Conservation (phyloP, 2,329 filamentous ascomycete species). For the Pseudonectria buxi region DNA sequence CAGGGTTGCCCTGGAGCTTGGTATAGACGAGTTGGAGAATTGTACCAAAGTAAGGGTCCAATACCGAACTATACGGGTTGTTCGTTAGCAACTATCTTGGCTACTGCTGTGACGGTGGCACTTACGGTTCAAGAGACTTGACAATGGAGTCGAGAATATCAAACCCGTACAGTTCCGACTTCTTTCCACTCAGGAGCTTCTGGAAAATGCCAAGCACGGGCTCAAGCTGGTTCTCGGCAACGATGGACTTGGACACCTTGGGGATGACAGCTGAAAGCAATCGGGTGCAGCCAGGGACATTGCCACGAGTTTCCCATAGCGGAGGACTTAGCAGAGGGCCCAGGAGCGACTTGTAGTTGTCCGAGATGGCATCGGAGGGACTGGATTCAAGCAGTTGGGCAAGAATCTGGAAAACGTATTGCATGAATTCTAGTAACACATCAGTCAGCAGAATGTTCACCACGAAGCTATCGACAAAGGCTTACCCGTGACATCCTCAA, state of each 20-base stretch:
- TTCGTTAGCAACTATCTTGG: conserved; percentile 15
- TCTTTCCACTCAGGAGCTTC: conserved; percentile 73
- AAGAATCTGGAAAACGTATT: conserved; percentile 94
- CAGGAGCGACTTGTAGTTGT: conserved; percentile 74
- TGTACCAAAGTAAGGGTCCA: conserved; percentile 71
- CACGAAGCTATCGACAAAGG: not conserved
- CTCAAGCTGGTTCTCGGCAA: conserved; percentile 74
- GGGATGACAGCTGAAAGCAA: conserved; percentile 79
- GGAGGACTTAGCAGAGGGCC: conserved; percentile 70
- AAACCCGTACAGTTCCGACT: conserved; percentile 79
- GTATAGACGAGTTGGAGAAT: conserved; percentile 79
- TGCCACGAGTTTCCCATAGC: conserved; percentile 88
- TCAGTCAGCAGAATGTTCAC: conserved; percentile 21
- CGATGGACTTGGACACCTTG: conserved; percentile 64
- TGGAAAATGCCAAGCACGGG: conserved; percentile 94
- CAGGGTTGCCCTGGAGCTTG: conserved; percentile 58
- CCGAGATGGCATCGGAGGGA: conserved; percentile 68
- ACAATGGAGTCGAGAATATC: conserved; percentile 82
- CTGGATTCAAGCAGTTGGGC: conserved; percentile 85
- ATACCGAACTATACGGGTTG: conserved; percentile 39
- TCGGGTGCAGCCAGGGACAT: conserved; percentile 83
- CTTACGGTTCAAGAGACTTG: conserved; percentile 64
- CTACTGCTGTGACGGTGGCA: conserved; percentile 10
- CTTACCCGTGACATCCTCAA: conserved; percentile 72
- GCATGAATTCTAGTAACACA: conserved; percentile 67